A percentile compares a stretch with the other conserved stretches of the same genome.
Conservation (phyloP, 129 eudicot genomes). For the Sambucus nigra region DNA sequence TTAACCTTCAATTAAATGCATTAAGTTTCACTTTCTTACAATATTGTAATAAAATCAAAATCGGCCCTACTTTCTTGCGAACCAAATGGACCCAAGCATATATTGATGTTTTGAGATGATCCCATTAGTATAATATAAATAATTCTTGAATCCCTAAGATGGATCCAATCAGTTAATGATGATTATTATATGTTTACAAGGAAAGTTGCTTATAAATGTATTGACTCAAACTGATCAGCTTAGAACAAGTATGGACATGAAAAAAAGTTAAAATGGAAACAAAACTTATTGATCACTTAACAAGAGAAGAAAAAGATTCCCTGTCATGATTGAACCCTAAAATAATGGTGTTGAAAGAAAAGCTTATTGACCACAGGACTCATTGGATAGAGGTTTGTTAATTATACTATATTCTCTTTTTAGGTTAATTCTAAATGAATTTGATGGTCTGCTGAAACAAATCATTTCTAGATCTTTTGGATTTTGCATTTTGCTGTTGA, state of each 20-base stretch:
- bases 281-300: conserved; percentile 90
- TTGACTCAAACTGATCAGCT: conserved; percentile 69
- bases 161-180: too few species aligned
- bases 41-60: too few species aligned
- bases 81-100: too few species aligned
- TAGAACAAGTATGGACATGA: conserved; percentile 50
- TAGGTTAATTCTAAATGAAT: too few species aligned
- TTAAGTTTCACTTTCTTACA: too few species aligned
- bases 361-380: conserved; percentile 63
- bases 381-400: conserved; percentile 77
- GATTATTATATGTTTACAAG: conserved; percentile 29
- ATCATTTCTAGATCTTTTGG: neutral
- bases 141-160: too few species aligned
- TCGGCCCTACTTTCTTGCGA: too few species aligned
- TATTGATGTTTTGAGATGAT: too few species aligned
- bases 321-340: conserved; percentile 86
- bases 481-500: neutral
- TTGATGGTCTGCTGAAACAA: too few species aligned
- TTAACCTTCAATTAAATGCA: too few species aligned
- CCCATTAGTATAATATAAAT: too few species aligned
- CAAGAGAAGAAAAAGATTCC: conserved; percentile 63
- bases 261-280: conserved; percentile 91
- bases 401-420: too few species aligned
- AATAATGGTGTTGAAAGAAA: conserved; percentile 78
- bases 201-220: conserved; percentile 57